Evolutionary conservation across 176 grass and related monocot genomes (phyloP).

Genomic region (Cenchrus fungigraminus): DNA sequence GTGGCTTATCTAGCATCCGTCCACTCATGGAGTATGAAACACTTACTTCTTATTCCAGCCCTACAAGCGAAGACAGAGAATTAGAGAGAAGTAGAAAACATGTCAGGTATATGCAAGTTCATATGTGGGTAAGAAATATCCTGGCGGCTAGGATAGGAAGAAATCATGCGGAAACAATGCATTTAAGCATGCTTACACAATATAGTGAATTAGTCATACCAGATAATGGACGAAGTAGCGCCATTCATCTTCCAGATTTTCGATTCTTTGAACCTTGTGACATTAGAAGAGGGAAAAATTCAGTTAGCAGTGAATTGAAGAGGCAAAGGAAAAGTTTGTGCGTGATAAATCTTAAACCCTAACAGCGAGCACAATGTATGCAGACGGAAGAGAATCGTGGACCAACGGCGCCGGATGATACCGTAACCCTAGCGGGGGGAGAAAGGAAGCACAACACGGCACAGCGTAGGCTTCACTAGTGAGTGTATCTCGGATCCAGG

Average conservation of each 20-base stretch:
- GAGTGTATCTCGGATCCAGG: background rate
- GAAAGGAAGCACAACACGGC: background rate
- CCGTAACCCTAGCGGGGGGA: constrained; percentile 11
- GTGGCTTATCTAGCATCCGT: too few species aligned
- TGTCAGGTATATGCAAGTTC: background rate
- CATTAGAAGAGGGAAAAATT: background rate
- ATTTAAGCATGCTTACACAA: constrained; percentile 12
- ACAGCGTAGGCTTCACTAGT: background rate
- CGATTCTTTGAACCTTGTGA: constrained; percentile 83
- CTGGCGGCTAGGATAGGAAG: background rate
- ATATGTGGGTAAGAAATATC: background rate
- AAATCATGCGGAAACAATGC: background rate
- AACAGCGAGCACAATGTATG: background rate
- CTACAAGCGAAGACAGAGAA: constrained; percentile 59
- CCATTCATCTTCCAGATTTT: constrained; percentile 71
- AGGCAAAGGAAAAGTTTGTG: background rate
- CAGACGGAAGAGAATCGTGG: background rate
- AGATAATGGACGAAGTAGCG: constrained; percentile 94
- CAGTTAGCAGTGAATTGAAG: constrained; percentile 35
- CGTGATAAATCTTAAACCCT: constrained; percentile 11
- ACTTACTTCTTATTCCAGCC: constrained; percentile 99
- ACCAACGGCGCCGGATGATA: background rate
- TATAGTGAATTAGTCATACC: constrained; percentile 51
- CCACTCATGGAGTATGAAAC: too few species aligned
- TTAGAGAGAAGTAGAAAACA: constrained; percentile 2